Evolutionary conservation across 129 eudicot species (phyloP), one percentile per base, ranked within the genome.

Genomic region (Tagetes erecta): DNA sequence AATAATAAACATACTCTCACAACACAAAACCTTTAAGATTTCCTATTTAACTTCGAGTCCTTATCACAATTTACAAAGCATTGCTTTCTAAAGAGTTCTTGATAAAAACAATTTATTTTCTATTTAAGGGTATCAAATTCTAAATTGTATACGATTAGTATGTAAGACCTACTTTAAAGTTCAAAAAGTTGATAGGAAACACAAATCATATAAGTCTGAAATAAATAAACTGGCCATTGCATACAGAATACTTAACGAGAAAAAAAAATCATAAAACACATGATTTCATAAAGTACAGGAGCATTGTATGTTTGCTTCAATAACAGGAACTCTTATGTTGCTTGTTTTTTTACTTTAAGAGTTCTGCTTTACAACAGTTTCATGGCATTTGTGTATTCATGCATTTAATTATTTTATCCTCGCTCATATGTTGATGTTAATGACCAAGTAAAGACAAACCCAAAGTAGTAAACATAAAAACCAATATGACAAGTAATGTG

Each of bases 71-170:
- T 11, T 6, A 41, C 71, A 41, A 5, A 66, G 12, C 51, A 14
- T 42, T 40, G 53, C 52, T 66, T 66, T 41, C n/a, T 47, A 20
- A 7, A 67, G 27, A 46, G 59, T 68, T 12, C 10, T 68, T 68
- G 73, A 68, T 13, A 31, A 68, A 30, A 11, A 34, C 33, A 20
- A n/a, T 44, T 44, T 44, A 4, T 13, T 3, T 52, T 52, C 58
- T 20, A 20, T n/a, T 14, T 52, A 41, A 27, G 40, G 53, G 27
- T 44, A 30, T 44, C 72, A 67, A 41, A 67, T 10, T 27, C 6
- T 20, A 34, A 67, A 30, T 67, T 31, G 3, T 31, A 45, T 34
- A 68, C 9, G 46, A 12, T 41, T 30, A 12, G 42, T 57, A 60
- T 59, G 14, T 27, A 5, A 68, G 37, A 41, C 46, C 37, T 46